Evolutionary conservation across 2,329 filamentous ascomycete genomes (phyloP).

Genomic region (Calonectria hawksworthii): DNA sequence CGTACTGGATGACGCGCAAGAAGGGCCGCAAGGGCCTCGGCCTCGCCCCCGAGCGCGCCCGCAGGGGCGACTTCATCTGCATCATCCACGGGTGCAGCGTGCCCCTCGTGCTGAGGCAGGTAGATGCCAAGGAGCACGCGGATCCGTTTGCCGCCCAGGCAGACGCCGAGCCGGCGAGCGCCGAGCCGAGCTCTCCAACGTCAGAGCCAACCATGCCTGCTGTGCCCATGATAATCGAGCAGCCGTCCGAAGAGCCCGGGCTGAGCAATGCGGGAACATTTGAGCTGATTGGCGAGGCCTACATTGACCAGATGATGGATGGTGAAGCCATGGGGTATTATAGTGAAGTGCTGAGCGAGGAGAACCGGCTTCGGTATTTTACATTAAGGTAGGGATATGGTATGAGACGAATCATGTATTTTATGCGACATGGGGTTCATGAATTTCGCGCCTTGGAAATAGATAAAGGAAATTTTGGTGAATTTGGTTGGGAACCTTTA

Average conservation of each 20-base stretch:
- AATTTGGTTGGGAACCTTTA: neutral
- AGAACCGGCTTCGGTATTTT: neutral
- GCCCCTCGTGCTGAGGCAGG: neutral
- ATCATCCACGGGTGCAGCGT: neutral
- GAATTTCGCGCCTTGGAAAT: neutral
- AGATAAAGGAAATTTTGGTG: neutral
- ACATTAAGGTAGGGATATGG: neutral
- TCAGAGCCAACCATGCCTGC: neutral
- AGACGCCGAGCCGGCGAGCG: neutral
- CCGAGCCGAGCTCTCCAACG: neutral
- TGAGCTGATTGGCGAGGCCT: neutral
- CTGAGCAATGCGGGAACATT: neutral
- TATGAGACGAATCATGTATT: neutral
- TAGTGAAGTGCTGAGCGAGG: neutral
- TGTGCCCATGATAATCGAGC: neutral
- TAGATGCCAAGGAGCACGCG: neutral
- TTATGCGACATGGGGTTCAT: too few species aligned
- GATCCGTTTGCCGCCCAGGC: neutral
- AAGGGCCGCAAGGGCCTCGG: neutral
- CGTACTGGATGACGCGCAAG: neutral
- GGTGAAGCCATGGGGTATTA: neutral
- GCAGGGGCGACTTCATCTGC: neutral
- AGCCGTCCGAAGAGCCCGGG: neutral
- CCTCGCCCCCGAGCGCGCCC: neutral
- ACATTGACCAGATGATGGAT: neutral